Evolutionary conservation across 352 stramenopile species (phyloP).

Genomic region (Pythium biforme): DNA sequence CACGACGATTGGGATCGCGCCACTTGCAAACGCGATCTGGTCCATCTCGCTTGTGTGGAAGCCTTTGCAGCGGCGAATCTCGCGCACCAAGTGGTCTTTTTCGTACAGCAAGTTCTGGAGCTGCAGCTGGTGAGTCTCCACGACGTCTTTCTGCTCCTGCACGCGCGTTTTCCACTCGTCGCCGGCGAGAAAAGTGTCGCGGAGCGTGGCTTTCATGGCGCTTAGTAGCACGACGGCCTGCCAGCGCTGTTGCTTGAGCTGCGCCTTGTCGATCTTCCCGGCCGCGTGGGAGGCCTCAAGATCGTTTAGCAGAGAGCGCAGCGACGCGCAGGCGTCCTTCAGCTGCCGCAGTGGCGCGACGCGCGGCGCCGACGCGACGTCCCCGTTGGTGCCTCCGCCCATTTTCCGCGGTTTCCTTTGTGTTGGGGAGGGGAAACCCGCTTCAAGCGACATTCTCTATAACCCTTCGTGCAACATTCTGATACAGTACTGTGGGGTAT

Average conservation of each 20-base stretch:
- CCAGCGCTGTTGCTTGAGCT: constrained; percentile 54
- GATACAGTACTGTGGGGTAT: background rate
- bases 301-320: constrained; percentile 41
- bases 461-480: constrained; percentile 18
- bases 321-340: constrained; percentile 41
- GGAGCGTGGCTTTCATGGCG: constrained; percentile 50
- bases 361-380: background rate
- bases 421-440: background rate
- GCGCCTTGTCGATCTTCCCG: constrained; percentile 37
- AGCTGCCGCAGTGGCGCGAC: constrained; percentile 48
- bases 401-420: no score
- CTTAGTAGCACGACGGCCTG: constrained; percentile 53
- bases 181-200: constrained; percentile 69
- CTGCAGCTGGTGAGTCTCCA: constrained; percentile 73
- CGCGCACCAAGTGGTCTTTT: constrained; percentile 76
- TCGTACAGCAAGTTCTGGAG: constrained; percentile 84
- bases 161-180: constrained; percentile 64
- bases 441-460: constrained; percentile 16
- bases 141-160: constrained; percentile 70
- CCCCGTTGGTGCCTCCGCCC: constrained; percentile 2
- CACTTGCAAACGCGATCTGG: constrained; percentile 67
- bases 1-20: constrained; percentile 49
- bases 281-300: constrained; percentile 11
- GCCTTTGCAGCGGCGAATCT: constrained; percentile 69
- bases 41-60: constrained; percentile 83